Percentiles rank a stretch among this genome's conserved stretches.
phyloP scores from a whole-genome alignment of 192 early-diverging fungal genomes.

The Coemansia sp. region DNA sequence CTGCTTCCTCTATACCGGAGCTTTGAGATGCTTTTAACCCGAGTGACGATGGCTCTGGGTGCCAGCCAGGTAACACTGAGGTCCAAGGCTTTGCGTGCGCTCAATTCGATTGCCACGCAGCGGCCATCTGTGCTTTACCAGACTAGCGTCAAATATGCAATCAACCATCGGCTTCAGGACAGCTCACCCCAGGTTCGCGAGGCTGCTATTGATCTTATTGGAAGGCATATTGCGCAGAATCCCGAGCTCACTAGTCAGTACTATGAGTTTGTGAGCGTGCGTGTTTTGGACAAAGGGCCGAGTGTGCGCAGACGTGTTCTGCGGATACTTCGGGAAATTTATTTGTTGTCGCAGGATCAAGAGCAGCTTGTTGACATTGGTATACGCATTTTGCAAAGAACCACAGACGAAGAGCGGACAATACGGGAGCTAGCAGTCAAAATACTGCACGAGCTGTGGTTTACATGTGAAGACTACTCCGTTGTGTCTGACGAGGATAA shows the following conservation, averaged over 20 bases:
- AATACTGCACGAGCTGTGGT: constrained; percentile 72
- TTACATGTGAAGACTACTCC: constrained; percentile 53
- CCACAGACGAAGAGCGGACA: constrained; percentile 66
- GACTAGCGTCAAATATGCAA: constrained; percentile 64
- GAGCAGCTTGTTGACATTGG: constrained; percentile 66
- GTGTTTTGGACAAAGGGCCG: constrained; percentile 83
- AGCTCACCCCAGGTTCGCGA: constrained; percentile 84
- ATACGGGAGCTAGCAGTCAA: constrained; percentile 70
- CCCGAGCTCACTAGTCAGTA: constrained; percentile 69
- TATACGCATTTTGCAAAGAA: constrained; percentile 67
- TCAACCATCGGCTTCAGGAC: constrained; percentile 79
- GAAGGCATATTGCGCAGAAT: constrained; percentile 73
- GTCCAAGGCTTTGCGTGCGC: constrained; percentile 73
- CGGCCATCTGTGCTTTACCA: constrained; percentile 67
- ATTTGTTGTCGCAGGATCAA: constrained; percentile 50
- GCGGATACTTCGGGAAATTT: constrained; percentile 76
- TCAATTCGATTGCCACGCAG: constrained; percentile 73
- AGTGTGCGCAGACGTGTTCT: constrained; percentile 90
- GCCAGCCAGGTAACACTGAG: constrained; percentile 69
- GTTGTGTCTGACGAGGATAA: constrained; percentile 31
- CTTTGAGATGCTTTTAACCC: constrained; percentile 69
- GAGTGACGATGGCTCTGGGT: constrained; percentile 66
- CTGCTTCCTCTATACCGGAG: constrained; percentile 64
- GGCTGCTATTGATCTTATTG: constrained; percentile 86
- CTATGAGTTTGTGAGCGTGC: constrained; percentile 76